Conservation (phyloP, 495 filamentous ascomycete genomes). For the Lindgomyces ingoldianus region DNA sequence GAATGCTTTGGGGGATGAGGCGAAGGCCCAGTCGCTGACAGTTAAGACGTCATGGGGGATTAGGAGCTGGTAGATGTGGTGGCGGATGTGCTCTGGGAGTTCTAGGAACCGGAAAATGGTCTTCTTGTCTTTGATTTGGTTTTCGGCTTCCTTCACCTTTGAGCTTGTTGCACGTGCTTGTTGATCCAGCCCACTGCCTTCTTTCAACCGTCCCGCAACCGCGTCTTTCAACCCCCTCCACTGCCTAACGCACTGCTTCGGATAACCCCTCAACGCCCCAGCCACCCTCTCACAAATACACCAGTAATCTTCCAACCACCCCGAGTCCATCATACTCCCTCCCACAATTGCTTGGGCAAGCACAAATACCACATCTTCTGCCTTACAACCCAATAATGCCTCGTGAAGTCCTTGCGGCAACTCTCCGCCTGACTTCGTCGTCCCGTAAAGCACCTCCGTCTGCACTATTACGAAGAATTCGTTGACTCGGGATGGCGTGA, state of each 20-base stretch:
- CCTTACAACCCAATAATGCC: not conserved
- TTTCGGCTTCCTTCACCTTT: not conserved
- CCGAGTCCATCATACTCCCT: conserved; percentile 16
- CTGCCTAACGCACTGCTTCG: conserved; percentile 5
- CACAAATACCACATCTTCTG: not conserved
- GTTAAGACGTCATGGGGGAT: not conserved
- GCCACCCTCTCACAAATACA: conserved; percentile 1
- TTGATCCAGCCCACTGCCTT: no score
- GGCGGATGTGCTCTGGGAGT: conserved; percentile 8
- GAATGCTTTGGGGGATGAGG: conserved; percentile 1
- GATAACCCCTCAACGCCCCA: conserved; percentile 1
- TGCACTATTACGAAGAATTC: not conserved
- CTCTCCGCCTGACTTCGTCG: not conserved
- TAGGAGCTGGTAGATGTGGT: conserved; percentile 3
- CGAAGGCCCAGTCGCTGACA: conserved; percentile 17
- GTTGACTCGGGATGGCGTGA: not conserved
- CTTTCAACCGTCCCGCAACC: not conserved
- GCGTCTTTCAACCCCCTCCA: conserved; percentile 1
- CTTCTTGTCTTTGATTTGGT: not conserved
- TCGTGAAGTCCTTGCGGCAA: conserved; percentile 2
- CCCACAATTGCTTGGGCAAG: not conserved
- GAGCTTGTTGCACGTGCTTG: not conserved
- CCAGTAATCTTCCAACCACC: conserved; percentile 17
- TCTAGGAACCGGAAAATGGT: conserved; percentile 12
- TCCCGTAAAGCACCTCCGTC: conserved; percentile 2